phyloP scores from a whole-genome alignment of 225 moss, liverwort and hornwort species.

The Bryoerythrophyllum caledonicum region DNA sequence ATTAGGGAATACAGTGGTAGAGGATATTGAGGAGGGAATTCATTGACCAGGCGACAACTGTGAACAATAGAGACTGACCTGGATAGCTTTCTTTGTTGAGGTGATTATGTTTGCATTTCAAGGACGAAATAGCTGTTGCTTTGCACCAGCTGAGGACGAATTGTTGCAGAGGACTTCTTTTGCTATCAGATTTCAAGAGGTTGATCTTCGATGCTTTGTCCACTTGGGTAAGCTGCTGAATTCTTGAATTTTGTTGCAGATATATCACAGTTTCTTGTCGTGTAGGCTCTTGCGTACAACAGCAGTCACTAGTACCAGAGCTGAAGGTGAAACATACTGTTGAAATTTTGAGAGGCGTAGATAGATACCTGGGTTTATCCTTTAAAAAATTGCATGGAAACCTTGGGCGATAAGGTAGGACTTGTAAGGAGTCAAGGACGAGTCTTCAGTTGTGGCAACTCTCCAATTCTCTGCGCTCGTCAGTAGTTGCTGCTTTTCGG shows the following conservation, averaged over 20 bases:
- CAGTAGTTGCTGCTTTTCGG: neutral
- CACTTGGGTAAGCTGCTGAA: conserved; percentile 1
- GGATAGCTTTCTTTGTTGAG: neutral
- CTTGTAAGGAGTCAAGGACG: conserved; percentile 6
- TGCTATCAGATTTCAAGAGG: neutral
- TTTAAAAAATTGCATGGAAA: neutral
- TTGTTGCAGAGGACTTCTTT: neutral
- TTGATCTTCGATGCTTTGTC: neutral
- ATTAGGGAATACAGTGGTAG: neutral
- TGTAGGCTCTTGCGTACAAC: neutral
- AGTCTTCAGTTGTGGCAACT: neutral
- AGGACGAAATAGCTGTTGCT: neutral
- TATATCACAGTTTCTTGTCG: neutral
- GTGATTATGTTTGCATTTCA: neutral
- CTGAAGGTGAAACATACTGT: neutral
- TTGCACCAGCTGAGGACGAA: neutral
- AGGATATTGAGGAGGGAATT: neutral
- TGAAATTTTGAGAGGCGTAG: neutral
- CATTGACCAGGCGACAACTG: conserved; percentile 1
- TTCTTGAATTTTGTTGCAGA: neutral
- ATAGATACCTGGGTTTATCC: too few relatives aligned
- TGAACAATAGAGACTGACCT: conserved; percentile 2
- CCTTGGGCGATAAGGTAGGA: neutral
- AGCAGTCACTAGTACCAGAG: neutral
- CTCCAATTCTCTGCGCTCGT: conserved; percentile 15